A percentile compares a stretch with the other conserved stretches of the same genome.
Evolutionary conservation across 495 filamentous ascomycete genomes (phyloP).

Genomic region (Haplographium delicatum): DNA sequence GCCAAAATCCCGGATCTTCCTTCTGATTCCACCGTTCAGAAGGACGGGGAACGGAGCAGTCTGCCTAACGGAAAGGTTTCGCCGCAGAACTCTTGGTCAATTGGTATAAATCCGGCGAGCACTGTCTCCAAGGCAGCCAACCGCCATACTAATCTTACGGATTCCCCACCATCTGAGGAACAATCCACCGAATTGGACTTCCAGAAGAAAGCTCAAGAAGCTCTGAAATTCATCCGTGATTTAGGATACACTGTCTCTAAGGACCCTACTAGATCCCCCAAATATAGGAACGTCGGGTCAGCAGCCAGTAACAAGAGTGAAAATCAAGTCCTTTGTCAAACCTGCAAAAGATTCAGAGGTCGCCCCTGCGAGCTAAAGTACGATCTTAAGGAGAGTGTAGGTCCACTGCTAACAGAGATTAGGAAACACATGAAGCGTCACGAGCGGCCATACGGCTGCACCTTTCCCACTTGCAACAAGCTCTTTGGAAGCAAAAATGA

Average conservation of each 20-base stretch:
- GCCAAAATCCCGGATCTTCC: background rate
- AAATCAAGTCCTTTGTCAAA: conserved; percentile 42
- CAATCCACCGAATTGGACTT: conserved; percentile 4
- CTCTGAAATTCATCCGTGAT: conserved; percentile 13
- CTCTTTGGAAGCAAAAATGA: conserved; percentile 89
- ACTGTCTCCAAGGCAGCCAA: background rate
- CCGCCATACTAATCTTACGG: conserved; percentile 2
- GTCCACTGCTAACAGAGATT: conserved; percentile 9
- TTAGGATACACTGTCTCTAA: conserved; percentile 16
- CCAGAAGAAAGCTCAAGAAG: conserved; percentile 16
- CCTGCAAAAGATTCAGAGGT: conserved; percentile 50
- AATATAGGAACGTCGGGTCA: conserved; percentile 14
- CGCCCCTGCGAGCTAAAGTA: conserved; percentile 71
- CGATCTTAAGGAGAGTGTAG: too few species aligned
- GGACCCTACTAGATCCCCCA: conserved; percentile 6
- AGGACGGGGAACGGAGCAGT: conserved; percentile 1
- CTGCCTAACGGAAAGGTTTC: conserved; percentile 18
- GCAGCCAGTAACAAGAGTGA: conserved; percentile 29
- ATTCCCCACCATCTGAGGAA: background rate
- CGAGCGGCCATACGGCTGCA: conserved; percentile 82
- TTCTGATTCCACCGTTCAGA: background rate
- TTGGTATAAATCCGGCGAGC: background rate
- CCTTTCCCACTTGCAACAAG: conserved; percentile 66
- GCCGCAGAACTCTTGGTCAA: background rate
- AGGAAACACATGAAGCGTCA: conserved; percentile 92